phyloP scores from a whole-genome alignment of 164 flowering plant species.

The Tetracentron sinense region DNA sequence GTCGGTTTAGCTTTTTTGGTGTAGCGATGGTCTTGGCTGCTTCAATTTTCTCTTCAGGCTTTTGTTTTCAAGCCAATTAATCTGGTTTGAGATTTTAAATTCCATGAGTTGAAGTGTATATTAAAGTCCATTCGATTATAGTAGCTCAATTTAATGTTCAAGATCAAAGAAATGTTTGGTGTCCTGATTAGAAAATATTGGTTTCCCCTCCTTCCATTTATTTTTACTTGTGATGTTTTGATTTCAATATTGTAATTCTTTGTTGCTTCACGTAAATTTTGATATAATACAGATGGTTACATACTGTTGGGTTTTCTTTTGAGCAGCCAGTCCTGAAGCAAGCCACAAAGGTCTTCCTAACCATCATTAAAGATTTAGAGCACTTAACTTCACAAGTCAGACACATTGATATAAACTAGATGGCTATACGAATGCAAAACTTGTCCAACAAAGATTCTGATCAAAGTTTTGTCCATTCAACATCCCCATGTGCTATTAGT shows the following conservation, averaged over 20 bases:
- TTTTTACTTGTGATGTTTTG: too few species aligned
- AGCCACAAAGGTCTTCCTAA: not conserved
- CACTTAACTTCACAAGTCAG: conserved; percentile 8
- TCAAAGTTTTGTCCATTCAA: conserved; percentile 20
- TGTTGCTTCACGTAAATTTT: not conserved
- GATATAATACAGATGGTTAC: not conserved
- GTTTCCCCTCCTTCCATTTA: too few species aligned
- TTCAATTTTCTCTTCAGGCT: too few species aligned
- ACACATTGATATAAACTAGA: conserved; percentile 7
- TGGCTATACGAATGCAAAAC: conserved; percentile 24
- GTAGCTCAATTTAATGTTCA: too few species aligned
- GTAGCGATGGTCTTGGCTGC: too few species aligned
- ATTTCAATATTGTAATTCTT: not conserved
- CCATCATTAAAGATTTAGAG: not conserved
- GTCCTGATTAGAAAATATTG: too few species aligned
- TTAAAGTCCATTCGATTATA: too few species aligned
- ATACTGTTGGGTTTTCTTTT: not conserved
- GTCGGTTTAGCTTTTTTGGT: not conserved
- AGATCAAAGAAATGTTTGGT: too few species aligned
- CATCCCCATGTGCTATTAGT: conserved; percentile 26
- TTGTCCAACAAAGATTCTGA: conserved; percentile 26
- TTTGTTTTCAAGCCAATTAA: too few species aligned
- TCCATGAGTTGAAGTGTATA: too few species aligned
- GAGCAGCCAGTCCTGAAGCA: not conserved
- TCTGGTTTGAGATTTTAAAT: too few species aligned